Percentiles rank a stretch among this genome's conserved stretches.
phyloP scores from a whole-genome alignment of 2,329 filamentous ascomycete species.

The Sarocladiaceae sp. region DNA sequence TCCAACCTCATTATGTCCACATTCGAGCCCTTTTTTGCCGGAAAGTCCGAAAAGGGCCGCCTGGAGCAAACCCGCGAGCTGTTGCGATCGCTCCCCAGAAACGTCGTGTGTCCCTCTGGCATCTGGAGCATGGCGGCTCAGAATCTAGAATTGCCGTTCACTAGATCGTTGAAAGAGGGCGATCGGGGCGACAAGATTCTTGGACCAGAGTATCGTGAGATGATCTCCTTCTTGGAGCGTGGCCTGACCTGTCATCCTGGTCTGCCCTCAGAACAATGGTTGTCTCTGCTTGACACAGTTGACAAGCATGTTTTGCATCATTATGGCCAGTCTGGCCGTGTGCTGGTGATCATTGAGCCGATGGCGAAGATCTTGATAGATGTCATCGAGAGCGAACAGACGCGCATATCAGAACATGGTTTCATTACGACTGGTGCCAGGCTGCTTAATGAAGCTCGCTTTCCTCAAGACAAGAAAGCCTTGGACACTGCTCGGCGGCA shows the following conservation, averaged over 20 bases:
- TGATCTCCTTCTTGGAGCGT: constrained; percentile 60
- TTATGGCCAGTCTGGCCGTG: constrained; percentile 60
- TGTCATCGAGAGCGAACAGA: constrained; percentile 18
- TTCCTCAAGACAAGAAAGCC: constrained; percentile 55
- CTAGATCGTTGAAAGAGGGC: constrained; percentile 16
- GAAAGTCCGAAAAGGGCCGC: constrained; percentile 37
- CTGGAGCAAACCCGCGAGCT: constrained; percentile 45
- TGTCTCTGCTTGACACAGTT: constrained; percentile 50
- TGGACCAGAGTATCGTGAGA: constrained; percentile 63
- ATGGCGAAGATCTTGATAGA: constrained; percentile 51
- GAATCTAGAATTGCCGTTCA: constrained; percentile 24
- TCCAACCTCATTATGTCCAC: constrained; percentile 41
- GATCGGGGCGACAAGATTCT: constrained; percentile 36
- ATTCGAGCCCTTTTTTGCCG: constrained; percentile 52
- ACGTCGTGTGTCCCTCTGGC: constrained; percentile 38
- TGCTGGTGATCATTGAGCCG: constrained; percentile 64
- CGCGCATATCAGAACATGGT: background rate
- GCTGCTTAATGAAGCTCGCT: constrained; percentile 29
- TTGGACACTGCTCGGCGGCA: constrained; percentile 58
- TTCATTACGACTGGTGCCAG: background rate
- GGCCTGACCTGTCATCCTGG: constrained; percentile 47
- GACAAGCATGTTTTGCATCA: constrained; percentile 52
- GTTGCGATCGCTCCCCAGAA: constrained; percentile 40
- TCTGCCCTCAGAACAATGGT: constrained; percentile 42
- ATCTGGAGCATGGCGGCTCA: constrained; percentile 47